Conservation (phyloP, 345 rosid species). For the Isatis tinctoria region DNA sequence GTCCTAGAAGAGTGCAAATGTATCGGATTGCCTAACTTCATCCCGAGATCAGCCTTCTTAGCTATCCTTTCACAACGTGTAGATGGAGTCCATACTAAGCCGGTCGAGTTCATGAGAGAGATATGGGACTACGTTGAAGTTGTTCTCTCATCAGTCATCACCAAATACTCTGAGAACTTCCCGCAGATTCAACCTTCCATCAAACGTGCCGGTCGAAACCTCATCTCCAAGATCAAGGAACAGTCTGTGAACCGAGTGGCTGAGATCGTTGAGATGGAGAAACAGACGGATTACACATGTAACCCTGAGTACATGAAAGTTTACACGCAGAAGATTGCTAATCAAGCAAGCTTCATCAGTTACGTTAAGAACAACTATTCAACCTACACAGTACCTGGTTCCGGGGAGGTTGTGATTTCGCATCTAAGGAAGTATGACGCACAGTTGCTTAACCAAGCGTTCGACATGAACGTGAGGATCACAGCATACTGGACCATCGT, state of each 20-base stretch:
- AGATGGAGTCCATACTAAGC: not conserved
- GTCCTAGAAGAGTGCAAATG: slow-evolving; percentile 10
- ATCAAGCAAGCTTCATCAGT: not conserved
- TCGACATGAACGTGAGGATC: slow-evolving; percentile 18
- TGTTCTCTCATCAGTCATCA: not conserved
- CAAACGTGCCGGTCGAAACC: not conserved
- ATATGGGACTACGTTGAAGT: slow-evolving; percentile 14
- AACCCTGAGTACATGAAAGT: slow-evolving; percentile 9
- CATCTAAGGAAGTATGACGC: not conserved
- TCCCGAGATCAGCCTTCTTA: not conserved
- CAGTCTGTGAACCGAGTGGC: not conserved
- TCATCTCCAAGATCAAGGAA: not conserved
- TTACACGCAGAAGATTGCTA: not conserved
- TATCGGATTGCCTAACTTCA: not conserved
- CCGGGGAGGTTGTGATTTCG: not conserved
- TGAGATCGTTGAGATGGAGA: slow-evolving; percentile 20
- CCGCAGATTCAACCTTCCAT: slow-evolving; percentile 11
- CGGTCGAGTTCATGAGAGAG: not conserved
- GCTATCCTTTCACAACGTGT: not conserved
- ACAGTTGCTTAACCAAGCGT: not conserved
- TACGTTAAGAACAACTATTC: not conserved
- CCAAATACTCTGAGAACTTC: not conserved
- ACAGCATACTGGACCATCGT: slow-evolving; percentile 35
- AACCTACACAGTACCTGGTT: not conserved
- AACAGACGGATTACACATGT: slow-evolving; percentile 16